phyloP scores from a whole-genome alignment of 441 rosid genomes.

The Kokia cookei region DNA sequence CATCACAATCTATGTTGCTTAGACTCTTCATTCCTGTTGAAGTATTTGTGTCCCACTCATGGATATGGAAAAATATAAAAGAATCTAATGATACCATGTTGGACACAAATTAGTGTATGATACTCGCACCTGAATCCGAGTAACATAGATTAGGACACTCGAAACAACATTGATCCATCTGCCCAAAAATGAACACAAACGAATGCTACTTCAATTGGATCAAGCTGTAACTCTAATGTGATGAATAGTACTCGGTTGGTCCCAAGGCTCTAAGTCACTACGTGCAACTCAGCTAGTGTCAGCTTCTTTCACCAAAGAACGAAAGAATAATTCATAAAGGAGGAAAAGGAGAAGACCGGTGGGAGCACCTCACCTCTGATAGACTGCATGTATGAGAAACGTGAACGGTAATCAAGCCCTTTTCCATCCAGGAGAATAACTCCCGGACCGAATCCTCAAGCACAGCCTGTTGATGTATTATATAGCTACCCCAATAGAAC shows the following conservation, averaged over 20 bases:
- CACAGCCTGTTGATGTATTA: slow-evolving; percentile 45
- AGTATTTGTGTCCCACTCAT: too few species aligned
- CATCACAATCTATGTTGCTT: too few species aligned
- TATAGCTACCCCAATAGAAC: slow-evolving; percentile 91
- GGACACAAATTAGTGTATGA: too few species aligned
- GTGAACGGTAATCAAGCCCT: slow-evolving; percentile 56
- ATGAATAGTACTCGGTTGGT: neutral
- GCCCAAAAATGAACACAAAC: neutral
- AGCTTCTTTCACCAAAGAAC: neutral
- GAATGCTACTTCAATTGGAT: neutral
- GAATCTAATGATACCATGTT: too few species aligned
- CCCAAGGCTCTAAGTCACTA: neutral
- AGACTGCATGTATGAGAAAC: slow-evolving; percentile 63
- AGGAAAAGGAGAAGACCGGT: neutral
- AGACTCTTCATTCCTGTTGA: too few species aligned
- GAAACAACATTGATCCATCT: neutral
- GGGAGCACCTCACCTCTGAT: slow-evolving; percentile 50
- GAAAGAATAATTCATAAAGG: neutral
- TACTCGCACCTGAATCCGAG: too few species aligned
- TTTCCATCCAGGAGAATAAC: slow-evolving; percentile 73
- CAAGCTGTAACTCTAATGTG: neutral
- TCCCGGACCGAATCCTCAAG: slow-evolving; percentile 66
- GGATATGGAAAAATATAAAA: too few species aligned
- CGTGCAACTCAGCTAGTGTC: neutral
- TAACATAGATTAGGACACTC: neutral